A percentile compares a stretch with the other conserved stretches of the same genome.
phyloP scores from a whole-genome alignment of 2,329 filamentous ascomycete species.

The Xylariomycetidae sp. region DNA sequence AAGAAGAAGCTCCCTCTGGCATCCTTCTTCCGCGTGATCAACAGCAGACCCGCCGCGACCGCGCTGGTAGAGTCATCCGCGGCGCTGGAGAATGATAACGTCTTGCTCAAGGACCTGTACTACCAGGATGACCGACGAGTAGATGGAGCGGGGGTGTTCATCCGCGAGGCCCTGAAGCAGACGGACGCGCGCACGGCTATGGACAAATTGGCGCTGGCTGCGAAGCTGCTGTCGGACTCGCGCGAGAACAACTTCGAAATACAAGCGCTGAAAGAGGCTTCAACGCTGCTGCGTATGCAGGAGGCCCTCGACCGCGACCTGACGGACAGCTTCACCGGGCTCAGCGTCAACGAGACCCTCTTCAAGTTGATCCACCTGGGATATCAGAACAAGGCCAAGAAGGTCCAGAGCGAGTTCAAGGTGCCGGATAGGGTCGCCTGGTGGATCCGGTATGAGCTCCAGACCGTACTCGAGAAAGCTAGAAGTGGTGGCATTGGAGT shows the following conservation, averaged over 20 bases:
- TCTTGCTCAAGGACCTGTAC: slow-evolving; percentile 87
- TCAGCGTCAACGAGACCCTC: slow-evolving; percentile 87
- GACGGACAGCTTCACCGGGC: slow-evolving; percentile 67
- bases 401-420: slow-evolving; percentile 87
- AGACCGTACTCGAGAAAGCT: too few species aligned
- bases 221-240: slow-evolving; percentile 75
- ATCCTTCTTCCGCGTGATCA: slow-evolving; percentile 88
- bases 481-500: too few species aligned
- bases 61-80: slow-evolving; percentile 86
- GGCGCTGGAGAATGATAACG: slow-evolving; percentile 61
- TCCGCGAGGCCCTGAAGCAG: slow-evolving; percentile 76
- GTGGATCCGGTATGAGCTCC: slow-evolving; percentile 69
- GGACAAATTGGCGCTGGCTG: slow-evolving; percentile 84
- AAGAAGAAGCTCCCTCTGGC: slow-evolving; percentile 87
- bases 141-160: slow-evolving; percentile 81
- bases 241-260: slow-evolving; percentile 74
- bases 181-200: slow-evolving; percentile 61
- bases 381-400: slow-evolving; percentile 78
- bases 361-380: slow-evolving; percentile 80
- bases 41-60: slow-evolving; percentile 75
- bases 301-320: slow-evolving; percentile 82
- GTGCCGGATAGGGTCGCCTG: slow-evolving; percentile 84
- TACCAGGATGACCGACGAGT: slow-evolving; percentile 92
- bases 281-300: slow-evolving; percentile 75
- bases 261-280: slow-evolving; percentile 71